Evolutionary conservation across 2,329 filamentous ascomycete genomes (phyloP).

Genomic region (Hypoxylon sp.): DNA sequence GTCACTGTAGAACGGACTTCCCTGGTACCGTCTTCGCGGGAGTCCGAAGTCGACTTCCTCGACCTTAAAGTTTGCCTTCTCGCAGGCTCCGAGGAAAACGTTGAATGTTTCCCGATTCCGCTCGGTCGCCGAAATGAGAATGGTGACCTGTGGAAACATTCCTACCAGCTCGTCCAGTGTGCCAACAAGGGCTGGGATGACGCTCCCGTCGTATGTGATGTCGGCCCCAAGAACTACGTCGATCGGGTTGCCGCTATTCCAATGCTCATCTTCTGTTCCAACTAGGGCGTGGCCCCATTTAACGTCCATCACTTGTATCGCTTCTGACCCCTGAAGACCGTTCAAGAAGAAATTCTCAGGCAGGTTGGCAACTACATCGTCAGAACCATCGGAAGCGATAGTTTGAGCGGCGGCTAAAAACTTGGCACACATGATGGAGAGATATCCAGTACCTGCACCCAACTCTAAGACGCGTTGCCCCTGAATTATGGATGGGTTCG

Average conservation of each 20-base stretch:
- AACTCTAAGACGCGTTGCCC: conserved; percentile 75
- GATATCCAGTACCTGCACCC: conserved; percentile 80
- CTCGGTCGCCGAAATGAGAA: conserved; percentile 77
- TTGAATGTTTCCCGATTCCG: conserved; percentile 77
- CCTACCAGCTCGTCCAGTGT: conserved; percentile 73
- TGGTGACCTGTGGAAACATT: conserved; percentile 65
- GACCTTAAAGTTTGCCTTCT: conserved; percentile 59
- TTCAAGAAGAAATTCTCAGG: conserved; percentile 77
- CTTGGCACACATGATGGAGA: conserved; percentile 79
- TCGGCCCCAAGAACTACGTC: conserved; percentile 81
- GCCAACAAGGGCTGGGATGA: conserved; percentile 72
- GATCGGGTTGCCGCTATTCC: conserved; percentile 60
- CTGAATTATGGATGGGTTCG: conserved; percentile 58
- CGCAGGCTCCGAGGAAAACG: conserved; percentile 70
- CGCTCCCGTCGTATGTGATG: conserved; percentile 77
- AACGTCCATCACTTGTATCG: conserved; percentile 65
- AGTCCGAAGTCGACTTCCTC: conserved; percentile 58
- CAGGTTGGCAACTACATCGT: conserved; percentile 75
- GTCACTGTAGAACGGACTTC: conserved; percentile 73
- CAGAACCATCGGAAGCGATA: conserved; percentile 79
- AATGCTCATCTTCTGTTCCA: conserved; percentile 66
- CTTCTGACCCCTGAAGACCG: conserved; percentile 63
- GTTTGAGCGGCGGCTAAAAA: conserved; percentile 69
- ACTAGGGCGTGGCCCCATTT: conserved; percentile 73
- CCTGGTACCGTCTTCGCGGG: conserved; percentile 57